Percentiles rank a stretch among this genome's conserved stretches.
Conservation (phyloP, 148 eudicot species). For the Camellia granthamiana region DNA sequence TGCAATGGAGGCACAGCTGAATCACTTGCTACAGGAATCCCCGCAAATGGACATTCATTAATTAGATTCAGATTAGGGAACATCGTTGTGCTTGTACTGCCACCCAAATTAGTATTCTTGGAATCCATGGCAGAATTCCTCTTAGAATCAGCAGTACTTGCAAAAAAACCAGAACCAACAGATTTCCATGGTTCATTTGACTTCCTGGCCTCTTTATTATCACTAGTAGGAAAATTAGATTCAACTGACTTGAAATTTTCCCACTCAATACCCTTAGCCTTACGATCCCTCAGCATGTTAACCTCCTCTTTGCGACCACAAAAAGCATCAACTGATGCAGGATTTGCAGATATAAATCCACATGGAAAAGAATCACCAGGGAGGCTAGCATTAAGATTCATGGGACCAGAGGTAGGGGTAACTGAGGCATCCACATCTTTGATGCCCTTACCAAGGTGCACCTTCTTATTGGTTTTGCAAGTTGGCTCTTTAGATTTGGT, state of each 20-base stretch:
- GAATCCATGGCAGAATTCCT: neutral
- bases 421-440: neutral
- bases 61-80: slow-evolving; percentile 7
- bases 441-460: slow-evolving; percentile 1
- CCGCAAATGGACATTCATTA: slow-evolving; percentile 40
- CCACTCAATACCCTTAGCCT: neutral
- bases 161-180: slow-evolving; percentile 6
- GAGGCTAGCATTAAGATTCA: neutral
- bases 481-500: slow-evolving; percentile 9
- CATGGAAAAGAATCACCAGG: neutral
- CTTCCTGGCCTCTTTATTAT: neutral
- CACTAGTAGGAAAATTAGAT: neutral
- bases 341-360: neutral
- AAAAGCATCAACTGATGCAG: neutral
- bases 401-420: slow-evolving; percentile 17
- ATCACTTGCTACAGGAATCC: slow-evolving; percentile 22
- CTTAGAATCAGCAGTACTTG: neutral
- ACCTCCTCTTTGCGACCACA: neutral
- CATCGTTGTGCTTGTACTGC: neutral
- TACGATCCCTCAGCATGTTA: slow-evolving; percentile 5
- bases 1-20: slow-evolving; percentile 17
- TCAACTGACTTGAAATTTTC: neutral
- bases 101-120: neutral
- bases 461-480: slow-evolving; percentile 4
- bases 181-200: slow-evolving; percentile 3